These are phyloP conservation scores for Russula brevipes DNA, from an alignment of 768 basidiomycete genomes.

Conservation along the genomic window DNA sequence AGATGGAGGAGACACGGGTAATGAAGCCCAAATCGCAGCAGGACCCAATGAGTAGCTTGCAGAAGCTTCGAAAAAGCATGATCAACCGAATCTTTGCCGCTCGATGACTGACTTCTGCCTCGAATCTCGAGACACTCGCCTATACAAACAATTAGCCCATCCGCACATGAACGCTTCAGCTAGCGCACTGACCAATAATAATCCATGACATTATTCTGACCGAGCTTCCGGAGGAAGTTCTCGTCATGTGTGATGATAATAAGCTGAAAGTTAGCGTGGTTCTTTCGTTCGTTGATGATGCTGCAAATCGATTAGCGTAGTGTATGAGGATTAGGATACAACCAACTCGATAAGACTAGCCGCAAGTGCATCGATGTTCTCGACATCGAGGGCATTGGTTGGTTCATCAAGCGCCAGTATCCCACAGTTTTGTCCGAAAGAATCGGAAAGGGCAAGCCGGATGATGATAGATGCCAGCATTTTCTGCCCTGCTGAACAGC, in stretches of 20 bases:
- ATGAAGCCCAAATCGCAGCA: not conserved
- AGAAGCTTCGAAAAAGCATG: not conserved
- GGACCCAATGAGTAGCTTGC: not conserved
- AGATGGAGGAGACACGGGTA: not conserved
- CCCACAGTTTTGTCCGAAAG: slow-evolving; percentile 96
- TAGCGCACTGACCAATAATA: slow-evolving; percentile 70
- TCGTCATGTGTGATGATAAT: slow-evolving; percentile 98
- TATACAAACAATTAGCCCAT: slow-evolving; percentile 31
- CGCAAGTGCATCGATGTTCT: slow-evolving; percentile 94
- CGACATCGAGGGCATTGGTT: slow-evolving; percentile 92
- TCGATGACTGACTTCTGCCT: slow-evolving; percentile 41
- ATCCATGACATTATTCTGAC: slow-evolving; percentile 89
- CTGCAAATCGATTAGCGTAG: slow-evolving; percentile 37
- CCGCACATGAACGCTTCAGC: not conserved
- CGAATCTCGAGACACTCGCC: slow-evolving; percentile 72
- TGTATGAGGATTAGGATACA: not conserved
- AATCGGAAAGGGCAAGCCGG: slow-evolving; percentile 92
- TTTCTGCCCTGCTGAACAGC: slow-evolving; percentile 98
- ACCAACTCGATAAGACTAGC: slow-evolving; percentile 86
- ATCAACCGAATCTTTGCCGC: slow-evolving; percentile 29
- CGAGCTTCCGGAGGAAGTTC: slow-evolving; percentile 85
- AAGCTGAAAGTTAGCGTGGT: slow-evolving; percentile 89
- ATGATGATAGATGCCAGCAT: slow-evolving; percentile 98
- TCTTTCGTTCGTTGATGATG: slow-evolving; percentile 90
- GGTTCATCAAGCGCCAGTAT: slow-evolving; percentile 97